Evolutionary conservation across 495 filamentous ascomycete species (phyloP), one percentile per base, ranked within the genome.

Genomic region (Cercophora newfieldiana): DNA sequence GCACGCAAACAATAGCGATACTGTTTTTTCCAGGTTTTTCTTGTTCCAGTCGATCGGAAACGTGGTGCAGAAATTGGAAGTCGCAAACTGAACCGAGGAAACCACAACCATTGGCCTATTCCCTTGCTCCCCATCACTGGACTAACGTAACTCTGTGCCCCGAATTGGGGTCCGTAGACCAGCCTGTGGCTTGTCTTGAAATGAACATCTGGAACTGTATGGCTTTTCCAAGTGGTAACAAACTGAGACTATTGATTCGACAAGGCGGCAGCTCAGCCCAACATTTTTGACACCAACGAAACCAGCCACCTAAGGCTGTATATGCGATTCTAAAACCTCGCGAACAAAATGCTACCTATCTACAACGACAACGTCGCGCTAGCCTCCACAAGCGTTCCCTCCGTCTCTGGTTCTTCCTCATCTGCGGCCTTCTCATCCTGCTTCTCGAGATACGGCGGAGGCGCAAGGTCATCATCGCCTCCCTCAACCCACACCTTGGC

Each of bases 401-500:
- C 61, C n/a, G n/a, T n/a, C 3, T 60, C 57, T 2, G 31, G 19
- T 4, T 12, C 21, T 16, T n/a, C 10, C 61, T 56, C 61, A 1
- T 19, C 14, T 25, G 3, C 50, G 8, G 31, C 48, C 48, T 60
- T 59, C 66, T 70, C 58, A 59, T 67, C 59, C 18, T 74, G 69
- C 37, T 54, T 53, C 47, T 64, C 68, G 3, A 74, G 75, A 56
- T 84, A 83, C 7, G 74, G 64, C 25, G 84, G 84, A 29, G 78
- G 77, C 2, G 70, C 72, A 19, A 83, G 66, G 8, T 72, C 71
- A n/a, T 79, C 80, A 18, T 79, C 80, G 7, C 76, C 79, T 4
- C 76, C 76, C 49, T 80, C 83, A 6, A 86, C 81, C 84, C 83
- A 87, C 25, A 88, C 86, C 69, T 81, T 80, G 50, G 77, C 79